Conservation (phyloP, 352 stramenopile species). For the Pythium grandisporangium region DNA sequence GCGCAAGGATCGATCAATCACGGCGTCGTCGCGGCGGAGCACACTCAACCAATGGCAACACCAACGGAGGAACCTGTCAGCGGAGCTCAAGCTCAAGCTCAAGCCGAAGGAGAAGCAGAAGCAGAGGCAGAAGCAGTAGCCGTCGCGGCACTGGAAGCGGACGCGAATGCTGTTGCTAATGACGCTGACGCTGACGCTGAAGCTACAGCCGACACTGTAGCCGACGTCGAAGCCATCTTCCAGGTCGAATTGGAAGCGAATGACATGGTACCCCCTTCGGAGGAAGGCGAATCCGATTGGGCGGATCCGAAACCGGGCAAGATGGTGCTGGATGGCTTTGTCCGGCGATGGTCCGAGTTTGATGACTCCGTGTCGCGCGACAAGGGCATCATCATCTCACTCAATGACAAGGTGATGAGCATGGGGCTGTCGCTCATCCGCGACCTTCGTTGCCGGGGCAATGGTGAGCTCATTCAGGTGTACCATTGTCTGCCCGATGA, state of each 20-base stretch:
- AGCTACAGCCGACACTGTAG: not conserved
- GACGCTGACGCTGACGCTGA: not conserved
- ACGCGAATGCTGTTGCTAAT: not conserved
- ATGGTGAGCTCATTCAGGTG: constrained; percentile 15
- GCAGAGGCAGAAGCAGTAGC: no score
- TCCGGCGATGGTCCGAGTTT: not conserved
- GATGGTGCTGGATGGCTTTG: no score
- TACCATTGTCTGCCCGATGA: constrained; percentile 14
- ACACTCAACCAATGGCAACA: no score
- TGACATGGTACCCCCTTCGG: not conserved
- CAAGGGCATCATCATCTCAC: constrained; percentile 18
- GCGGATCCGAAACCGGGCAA: not conserved
- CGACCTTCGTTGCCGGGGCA: constrained; percentile 16
- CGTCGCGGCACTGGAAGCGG: no score
- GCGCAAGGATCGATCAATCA: not conserved
- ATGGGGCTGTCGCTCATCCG: constrained; percentile 25
- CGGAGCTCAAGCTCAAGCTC: no score
- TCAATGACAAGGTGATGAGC: constrained; percentile 15
- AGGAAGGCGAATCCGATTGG: not conserved
- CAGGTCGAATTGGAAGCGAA: not conserved
- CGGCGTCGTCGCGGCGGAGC: not conserved
- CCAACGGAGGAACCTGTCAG: no score
- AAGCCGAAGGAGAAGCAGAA: no score
- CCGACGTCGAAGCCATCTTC: not conserved
- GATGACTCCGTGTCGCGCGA: not conserved